Conservation (phyloP, 345 rosid species). For the Moricandia moricandioides region DNA sequence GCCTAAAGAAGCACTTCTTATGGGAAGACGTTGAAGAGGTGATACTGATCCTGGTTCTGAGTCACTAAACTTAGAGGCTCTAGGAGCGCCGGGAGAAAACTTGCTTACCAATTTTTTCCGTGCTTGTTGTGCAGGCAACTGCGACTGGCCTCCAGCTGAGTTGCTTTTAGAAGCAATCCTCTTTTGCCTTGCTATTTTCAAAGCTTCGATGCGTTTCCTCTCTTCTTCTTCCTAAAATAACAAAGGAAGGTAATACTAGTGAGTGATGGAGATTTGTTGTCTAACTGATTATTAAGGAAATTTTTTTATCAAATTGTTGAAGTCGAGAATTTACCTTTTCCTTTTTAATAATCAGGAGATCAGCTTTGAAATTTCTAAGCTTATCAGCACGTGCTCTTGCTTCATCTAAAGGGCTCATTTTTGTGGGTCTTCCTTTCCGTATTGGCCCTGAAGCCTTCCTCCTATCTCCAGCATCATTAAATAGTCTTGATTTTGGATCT, state of each 20-base stretch:
- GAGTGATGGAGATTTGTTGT: not conserved
- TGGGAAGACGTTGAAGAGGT: conserved; percentile 59
- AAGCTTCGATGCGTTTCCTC: conserved; percentile 66
- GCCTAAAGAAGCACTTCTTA: conserved; percentile 49
- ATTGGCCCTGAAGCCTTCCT: conserved; percentile 70
- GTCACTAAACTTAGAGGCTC: conserved; percentile 82
- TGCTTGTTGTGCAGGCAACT: conserved; percentile 44
- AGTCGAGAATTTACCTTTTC: conserved; percentile 56
- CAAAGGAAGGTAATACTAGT: not conserved
- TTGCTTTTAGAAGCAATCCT: conserved; percentile 77
- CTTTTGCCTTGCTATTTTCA: conserved; percentile 82
- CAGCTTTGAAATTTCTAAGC: conserved; percentile 87
- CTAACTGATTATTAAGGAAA: not conserved
- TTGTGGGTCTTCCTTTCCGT: conserved; percentile 78
- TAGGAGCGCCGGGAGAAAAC: conserved; percentile 61
- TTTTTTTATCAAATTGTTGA: not conserved
- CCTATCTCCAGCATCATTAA: conserved; percentile 52
- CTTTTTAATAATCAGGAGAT: conserved; percentile 91
- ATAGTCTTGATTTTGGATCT: conserved; percentile 57
- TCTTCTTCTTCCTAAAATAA: conserved; percentile 71
- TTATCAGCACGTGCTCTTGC: conserved; percentile 92
- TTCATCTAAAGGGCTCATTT: conserved; percentile 85
- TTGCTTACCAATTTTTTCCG: conserved; percentile 55
- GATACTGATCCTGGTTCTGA: conserved; percentile 69
- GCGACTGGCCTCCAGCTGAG: conserved; percentile 46